Base-by-base conservation (phyloP, 2,329 filamentous ascomycete species). In the Fusarium poae region DNA sequence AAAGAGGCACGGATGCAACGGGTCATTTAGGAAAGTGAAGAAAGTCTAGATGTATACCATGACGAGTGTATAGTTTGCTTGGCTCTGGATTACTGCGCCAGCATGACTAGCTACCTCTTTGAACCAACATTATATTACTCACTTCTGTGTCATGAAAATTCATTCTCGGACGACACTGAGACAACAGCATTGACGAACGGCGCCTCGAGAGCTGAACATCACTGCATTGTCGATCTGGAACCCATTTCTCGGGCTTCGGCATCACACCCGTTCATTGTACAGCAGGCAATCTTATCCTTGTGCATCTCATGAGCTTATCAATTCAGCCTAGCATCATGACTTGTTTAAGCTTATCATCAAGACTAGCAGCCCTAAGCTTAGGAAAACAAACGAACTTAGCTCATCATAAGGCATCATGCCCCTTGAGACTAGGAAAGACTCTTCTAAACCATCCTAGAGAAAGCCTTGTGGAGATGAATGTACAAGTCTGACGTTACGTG, bases 141-240 rank as follows among this genome's bases (percentile, higher is more conserved):
- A 54, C 23, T 46, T 35, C 58, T 61, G 50, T 63, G 44, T 58
- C 44, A 64, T 64, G 34, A 10, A 39, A 63, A 64, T 21, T 49
- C 59, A 57, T 35, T 30, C 25, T 64, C 44, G 32, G 51, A 45
- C 23, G 32, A 45, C 27, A 30, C n/a, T 57, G 44, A 63, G 59
- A 63, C 51, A 62, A 8, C 7, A 12, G 9, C 9, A 6, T n/a
- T 12, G 18, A 51, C 3, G n/a, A 12, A 53, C 29, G 10, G 39
- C 27, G 27, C 12, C 42, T 30, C 18, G 18, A 27, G 44, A n/a
- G 57, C 43, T 44, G 21, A 32, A 12, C 29, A 21, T n/a, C 35
- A 23, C 34, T 63, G 58, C 60, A 57, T 20, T 57, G 42, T 49
- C 37, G 59, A 63, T 64, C 58, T 46, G 37, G 43, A 57, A 40